Percentiles rank a stretch among this genome's conserved stretches.
Conservation (phyloP, 2,329 filamentous ascomycete species). For the Lasiodiplodia gonubiensis region DNA sequence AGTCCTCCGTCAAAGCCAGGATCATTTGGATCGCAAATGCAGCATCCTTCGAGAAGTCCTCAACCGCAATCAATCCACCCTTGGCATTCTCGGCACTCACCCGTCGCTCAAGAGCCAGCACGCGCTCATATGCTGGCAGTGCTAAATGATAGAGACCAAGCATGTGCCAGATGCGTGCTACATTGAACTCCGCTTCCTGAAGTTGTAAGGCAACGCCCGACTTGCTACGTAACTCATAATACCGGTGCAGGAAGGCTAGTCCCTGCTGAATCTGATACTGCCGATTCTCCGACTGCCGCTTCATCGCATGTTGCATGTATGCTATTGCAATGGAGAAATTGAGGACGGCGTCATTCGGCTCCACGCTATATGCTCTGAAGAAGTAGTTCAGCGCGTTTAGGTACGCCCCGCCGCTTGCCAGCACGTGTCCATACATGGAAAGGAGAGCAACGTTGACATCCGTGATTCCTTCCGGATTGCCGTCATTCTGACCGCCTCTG, state of each 20-base stretch:
- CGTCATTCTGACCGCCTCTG: conserved; percentile 43
- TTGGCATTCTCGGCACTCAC: conserved; percentile 44
- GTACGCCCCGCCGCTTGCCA: conserved; percentile 83
- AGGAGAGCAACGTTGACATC: conserved; percentile 80
- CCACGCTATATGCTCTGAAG: conserved; percentile 68
- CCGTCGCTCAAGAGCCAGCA: conserved; percentile 56
- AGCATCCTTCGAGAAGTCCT: conserved; percentile 71
- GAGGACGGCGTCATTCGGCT: conserved; percentile 77
- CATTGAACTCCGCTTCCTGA: conserved; percentile 83
- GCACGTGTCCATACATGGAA: conserved; percentile 87
- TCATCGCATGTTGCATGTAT: conserved; percentile 88
- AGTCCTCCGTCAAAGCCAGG: conserved; percentile 68
- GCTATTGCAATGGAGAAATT: conserved; percentile 75
- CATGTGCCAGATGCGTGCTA: conserved; percentile 76
- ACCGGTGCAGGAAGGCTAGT: conserved; percentile 77
- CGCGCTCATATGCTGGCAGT: conserved; percentile 70
- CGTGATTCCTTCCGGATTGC: conserved; percentile 42
- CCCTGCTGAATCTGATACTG: conserved; percentile 89
- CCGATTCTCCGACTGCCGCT: conserved; percentile 86
- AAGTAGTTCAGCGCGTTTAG: conserved; percentile 88
- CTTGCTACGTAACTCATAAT: conserved; percentile 66
- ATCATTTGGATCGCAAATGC: conserved; percentile 76
- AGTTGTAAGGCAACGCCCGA: conserved; percentile 53
- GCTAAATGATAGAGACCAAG: conserved; percentile 76
- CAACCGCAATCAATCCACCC: conserved; percentile 37